These are phyloP conservation scores for Fusarium sp. DNA, from an alignment of 2,329 filamentous ascomycete species.

Conservation along the genomic window DNA sequence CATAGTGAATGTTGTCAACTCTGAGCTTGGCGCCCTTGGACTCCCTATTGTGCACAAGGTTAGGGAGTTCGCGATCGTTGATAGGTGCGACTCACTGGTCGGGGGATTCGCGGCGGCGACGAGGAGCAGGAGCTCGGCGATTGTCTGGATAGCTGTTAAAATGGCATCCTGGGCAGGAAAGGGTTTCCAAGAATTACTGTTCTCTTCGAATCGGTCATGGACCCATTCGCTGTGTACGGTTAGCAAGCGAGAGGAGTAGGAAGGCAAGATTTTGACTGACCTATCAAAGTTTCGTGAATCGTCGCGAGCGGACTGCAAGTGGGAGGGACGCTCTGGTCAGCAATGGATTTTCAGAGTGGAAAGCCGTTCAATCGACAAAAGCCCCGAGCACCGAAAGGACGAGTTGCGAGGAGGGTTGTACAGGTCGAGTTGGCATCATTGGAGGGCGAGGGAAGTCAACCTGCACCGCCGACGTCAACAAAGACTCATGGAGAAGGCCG, in stretches of 20 bases:
- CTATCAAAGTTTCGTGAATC: slow-evolving; percentile 74
- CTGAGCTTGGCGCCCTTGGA: slow-evolving; percentile 73
- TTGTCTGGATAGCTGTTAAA: slow-evolving; percentile 45
- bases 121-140: slow-evolving; percentile 52
- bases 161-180: not conserved
- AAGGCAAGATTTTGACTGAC: slow-evolving; percentile 55
- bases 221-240: slow-evolving; percentile 79
- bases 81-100: slow-evolving; percentile 44
- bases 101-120: slow-evolving; percentile 55
- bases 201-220: slow-evolving; percentile 86
- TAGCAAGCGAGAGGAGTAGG: slow-evolving; percentile 2
- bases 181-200: slow-evolving; percentile 56
- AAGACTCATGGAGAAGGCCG: slow-evolving; percentile 5
- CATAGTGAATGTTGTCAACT: slow-evolving; percentile 92
- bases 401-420: slow-evolving; percentile 43
- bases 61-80: slow-evolving; percentile 12
- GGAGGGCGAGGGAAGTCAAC: slow-evolving; percentile 47
- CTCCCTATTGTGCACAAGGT: slow-evolving; percentile 51
- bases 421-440: slow-evolving; percentile 40
- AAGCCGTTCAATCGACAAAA: slow-evolving; percentile 44
- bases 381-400: slow-evolving; percentile 44
- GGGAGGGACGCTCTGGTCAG: slow-evolving; percentile 48
- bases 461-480: slow-evolving; percentile 38
- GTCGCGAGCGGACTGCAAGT: slow-evolving; percentile 66
- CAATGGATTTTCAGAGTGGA: slow-evolving; percentile 48